A percentile compares a stretch with the other conserved stretches of the same genome.
Conservation (phyloP, 108 stramenopile genomes). For the Nitzschia sp. region DNA sequence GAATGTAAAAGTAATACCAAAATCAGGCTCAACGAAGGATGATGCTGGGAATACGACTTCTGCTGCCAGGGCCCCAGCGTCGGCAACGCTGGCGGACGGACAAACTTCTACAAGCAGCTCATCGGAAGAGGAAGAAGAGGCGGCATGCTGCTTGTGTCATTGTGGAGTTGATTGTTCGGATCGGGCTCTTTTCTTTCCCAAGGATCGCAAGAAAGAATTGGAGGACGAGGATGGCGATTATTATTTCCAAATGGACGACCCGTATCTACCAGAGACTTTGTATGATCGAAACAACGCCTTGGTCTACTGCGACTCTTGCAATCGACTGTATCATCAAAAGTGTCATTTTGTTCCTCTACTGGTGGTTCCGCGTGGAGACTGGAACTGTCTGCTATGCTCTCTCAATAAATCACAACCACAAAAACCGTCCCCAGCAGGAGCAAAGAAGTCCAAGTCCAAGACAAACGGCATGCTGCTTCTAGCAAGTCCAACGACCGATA, state of each 20-base stretch:
- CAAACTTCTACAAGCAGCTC: background rate
- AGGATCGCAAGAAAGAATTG: slow-evolving; percentile 41
- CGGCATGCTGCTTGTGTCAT: slow-evolving; percentile 80
- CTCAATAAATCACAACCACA: no score
- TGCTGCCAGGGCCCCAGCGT: background rate
- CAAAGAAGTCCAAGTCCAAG: no score
- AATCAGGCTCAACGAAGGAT: background rate
- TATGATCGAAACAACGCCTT: slow-evolving; percentile 78
- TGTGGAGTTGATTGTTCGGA: slow-evolving; percentile 81
- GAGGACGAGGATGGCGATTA: slow-evolving; percentile 45
- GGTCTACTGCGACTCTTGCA: slow-evolving; percentile 79
- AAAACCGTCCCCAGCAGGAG: background rate
- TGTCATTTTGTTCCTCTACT: slow-evolving; percentile 89
- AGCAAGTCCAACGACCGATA: no score
- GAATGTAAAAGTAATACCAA: background rate
- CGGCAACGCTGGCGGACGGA: background rate
- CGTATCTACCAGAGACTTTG: slow-evolving; percentile 55
- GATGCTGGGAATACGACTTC: background rate
- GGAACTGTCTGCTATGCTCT: slow-evolving; percentile 75
- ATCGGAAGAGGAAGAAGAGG: slow-evolving; percentile 43
- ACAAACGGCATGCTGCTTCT: no score
- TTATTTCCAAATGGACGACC: slow-evolving; percentile 38
- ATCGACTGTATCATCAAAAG: slow-evolving; percentile 84
- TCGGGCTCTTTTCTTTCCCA: slow-evolving; percentile 54
- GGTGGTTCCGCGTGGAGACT: slow-evolving; percentile 65